Percentiles rank a stretch among this genome's conserved stretches.
Evolutionary conservation across 768 basidiomycete genomes (phyloP).

Genomic region (Rubroboletus satanas): DNA sequence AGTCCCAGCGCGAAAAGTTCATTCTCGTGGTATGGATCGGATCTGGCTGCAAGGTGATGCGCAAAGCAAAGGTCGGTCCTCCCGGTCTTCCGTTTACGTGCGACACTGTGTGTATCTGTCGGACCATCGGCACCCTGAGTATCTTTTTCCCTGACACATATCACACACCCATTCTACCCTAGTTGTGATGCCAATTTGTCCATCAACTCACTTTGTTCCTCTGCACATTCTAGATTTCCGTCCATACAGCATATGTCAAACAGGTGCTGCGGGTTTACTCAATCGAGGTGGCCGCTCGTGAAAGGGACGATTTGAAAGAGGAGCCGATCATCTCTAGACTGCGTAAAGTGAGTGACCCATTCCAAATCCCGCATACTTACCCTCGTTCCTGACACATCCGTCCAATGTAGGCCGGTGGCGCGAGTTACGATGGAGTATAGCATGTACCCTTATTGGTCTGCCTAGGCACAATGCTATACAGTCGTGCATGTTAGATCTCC

Average conservation of each 20-base stretch:
- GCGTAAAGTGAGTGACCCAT: slow-evolving; percentile 61
- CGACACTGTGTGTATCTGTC: slow-evolving; percentile 14
- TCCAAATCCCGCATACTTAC: not conserved
- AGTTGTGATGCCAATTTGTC: slow-evolving; percentile 17
- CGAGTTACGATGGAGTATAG: slow-evolving; percentile 84
- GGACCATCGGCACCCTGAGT: slow-evolving; percentile 5
- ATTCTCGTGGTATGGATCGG: slow-evolving; percentile 85
- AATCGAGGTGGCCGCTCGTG: slow-evolving; percentile 83
- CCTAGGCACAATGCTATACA: slow-evolving; percentile 10
- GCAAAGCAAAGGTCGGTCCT: slow-evolving; percentile 76
- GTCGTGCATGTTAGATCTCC: slow-evolving; percentile 12
- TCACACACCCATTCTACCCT: slow-evolving; percentile 29
- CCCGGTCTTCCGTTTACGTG: slow-evolving; percentile 16
- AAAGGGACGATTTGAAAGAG: slow-evolving; percentile 82
- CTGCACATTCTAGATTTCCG: slow-evolving; percentile 65
- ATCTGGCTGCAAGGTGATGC: slow-evolving; percentile 79
- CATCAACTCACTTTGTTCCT: slow-evolving; percentile 28
- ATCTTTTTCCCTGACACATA: slow-evolving; percentile 1
- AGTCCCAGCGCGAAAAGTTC: slow-evolving; percentile 86
- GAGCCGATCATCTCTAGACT: slow-evolving; percentile 78
- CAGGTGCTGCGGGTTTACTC: slow-evolving; percentile 70
- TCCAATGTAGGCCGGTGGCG: slow-evolving; percentile 68
- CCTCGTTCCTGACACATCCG: slow-evolving; percentile 17
- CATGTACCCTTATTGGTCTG: slow-evolving; percentile 13
- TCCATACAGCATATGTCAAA: slow-evolving; percentile 89